These are phyloP conservation scores for Eucalyptus dawsonii DNA, from an alignment of 345 rosid genomes.

Conservation along the genomic window DNA sequence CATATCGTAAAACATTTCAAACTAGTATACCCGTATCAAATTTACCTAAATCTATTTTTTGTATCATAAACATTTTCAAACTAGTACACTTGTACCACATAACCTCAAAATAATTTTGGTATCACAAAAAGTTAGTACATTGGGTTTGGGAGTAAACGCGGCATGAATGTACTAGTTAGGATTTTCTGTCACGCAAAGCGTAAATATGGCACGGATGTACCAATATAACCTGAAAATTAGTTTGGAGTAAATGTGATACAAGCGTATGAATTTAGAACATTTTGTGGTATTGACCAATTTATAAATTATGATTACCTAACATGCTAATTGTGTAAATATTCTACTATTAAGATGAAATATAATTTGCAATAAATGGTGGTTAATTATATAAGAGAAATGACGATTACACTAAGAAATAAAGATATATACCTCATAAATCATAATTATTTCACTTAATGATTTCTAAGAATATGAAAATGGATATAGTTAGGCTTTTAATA, in stretches of 20 bases:
- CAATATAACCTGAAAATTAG: background rate
- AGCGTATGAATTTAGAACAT: background rate
- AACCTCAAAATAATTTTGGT: background rate
- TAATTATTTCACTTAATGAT: background rate
- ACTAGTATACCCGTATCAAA: accelerated
- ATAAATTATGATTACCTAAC: background rate
- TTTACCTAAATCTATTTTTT: background rate
- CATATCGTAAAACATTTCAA: background rate
- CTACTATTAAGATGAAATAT: background rate
- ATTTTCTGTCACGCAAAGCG: accelerated
- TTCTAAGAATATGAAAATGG: background rate
- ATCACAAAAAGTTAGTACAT: background rate
- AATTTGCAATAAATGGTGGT: background rate
- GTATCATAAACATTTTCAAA: background rate
- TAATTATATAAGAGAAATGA: background rate
- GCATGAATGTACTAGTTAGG: background rate
- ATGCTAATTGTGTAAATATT: background rate
- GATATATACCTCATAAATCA: background rate
- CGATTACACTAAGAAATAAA: background rate
- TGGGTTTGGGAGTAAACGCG: background rate
- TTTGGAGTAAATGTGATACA: background rate
- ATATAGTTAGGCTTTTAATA: background rate
- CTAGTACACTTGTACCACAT: background rate
- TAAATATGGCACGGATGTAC: background rate
- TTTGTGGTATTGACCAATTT: background rate